phyloP scores from a whole-genome alignment of 129 eudicot genomes.

The Chrysanthemum makinoi region DNA sequence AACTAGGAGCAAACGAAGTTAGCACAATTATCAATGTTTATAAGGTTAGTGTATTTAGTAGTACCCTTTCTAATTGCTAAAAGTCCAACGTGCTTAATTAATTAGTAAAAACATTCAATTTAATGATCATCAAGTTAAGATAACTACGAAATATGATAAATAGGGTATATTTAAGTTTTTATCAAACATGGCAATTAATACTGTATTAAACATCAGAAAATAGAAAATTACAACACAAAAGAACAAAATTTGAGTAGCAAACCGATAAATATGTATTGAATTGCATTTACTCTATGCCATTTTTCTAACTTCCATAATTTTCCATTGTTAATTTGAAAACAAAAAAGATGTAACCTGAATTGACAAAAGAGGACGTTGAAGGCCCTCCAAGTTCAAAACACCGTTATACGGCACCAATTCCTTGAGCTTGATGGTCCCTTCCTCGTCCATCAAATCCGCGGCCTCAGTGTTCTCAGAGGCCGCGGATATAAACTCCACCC shows the following conservation, averaged over 20 bases:
- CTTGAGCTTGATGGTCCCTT: conserved; percentile 58
- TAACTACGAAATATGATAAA: background rate
- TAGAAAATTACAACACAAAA: background rate
- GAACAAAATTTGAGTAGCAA: background rate
- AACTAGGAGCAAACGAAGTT: no score
- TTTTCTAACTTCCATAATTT: conserved; percentile 8
- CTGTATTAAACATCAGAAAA: background rate
- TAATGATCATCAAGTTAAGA: background rate
- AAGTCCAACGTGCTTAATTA: conserved; percentile 7
- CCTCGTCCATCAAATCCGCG: conserved; percentile 62
- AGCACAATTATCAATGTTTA: no score
- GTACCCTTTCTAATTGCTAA: background rate
- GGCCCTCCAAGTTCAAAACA: conserved; percentile 78
- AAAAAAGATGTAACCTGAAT: conserved; percentile 54
- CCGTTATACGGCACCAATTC: conserved; percentile 75
- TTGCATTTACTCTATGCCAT: conserved; percentile 13
- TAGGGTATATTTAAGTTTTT: no score
- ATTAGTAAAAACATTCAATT: background rate
- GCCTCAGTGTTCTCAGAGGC: conserved; percentile 43
- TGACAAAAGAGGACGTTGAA: conserved; percentile 72
- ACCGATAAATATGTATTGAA: conserved; percentile 8
- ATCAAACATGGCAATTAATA: background rate
- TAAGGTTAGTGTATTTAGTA: no score
- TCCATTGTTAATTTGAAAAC: background rate
- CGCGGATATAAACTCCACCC: conserved; percentile 76